Evolutionary conservation across 805 yeast genomes (phyloP).

Genomic region (Starmerella bombicola): DNA sequence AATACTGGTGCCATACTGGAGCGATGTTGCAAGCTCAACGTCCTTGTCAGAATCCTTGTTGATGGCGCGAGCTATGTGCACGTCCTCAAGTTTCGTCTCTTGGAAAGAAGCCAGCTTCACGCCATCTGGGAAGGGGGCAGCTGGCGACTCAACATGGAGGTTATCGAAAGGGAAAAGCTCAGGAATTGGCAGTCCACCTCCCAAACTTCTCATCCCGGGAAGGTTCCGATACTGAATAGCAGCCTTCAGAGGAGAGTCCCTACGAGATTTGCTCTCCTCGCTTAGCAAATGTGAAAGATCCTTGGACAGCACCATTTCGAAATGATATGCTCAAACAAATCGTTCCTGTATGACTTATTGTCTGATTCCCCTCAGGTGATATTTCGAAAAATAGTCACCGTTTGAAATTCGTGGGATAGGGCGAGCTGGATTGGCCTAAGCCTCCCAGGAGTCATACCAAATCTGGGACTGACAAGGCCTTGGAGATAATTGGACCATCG

Average conservation of each 20-base stretch:
- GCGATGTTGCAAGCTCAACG: slow-evolving; percentile 66
- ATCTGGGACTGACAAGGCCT: no score
- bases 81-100: slow-evolving; percentile 24
- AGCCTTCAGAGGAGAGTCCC: slow-evolving; percentile 66
- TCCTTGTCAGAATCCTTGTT: slow-evolving; percentile 29
- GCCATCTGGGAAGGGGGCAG: slow-evolving; percentile 73
- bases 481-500: no score
- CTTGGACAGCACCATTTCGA: slow-evolving; percentile 42
- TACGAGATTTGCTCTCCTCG: slow-evolving; percentile 63
- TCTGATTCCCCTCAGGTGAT: no score
- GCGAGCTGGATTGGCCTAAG: no score
- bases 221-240: slow-evolving; percentile 65
- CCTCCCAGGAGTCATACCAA: no score
- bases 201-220: slow-evolving; percentile 75
- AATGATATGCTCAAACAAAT: no score
- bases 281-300: slow-evolving; percentile 68
- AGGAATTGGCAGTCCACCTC: slow-evolving; percentile 89
- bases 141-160: slow-evolving; percentile 44
- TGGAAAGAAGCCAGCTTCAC: slow-evolving; percentile 30
- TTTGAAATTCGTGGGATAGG: no score
- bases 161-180: slow-evolving; percentile 88
- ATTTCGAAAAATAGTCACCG: no score
- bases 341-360: no score
- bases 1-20: slow-evolving; percentile 80
- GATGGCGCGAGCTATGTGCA: slow-evolving; percentile 29